Conservation (phyloP, 805 yeast genomes). For the Lipomyces orientalis region DNA sequence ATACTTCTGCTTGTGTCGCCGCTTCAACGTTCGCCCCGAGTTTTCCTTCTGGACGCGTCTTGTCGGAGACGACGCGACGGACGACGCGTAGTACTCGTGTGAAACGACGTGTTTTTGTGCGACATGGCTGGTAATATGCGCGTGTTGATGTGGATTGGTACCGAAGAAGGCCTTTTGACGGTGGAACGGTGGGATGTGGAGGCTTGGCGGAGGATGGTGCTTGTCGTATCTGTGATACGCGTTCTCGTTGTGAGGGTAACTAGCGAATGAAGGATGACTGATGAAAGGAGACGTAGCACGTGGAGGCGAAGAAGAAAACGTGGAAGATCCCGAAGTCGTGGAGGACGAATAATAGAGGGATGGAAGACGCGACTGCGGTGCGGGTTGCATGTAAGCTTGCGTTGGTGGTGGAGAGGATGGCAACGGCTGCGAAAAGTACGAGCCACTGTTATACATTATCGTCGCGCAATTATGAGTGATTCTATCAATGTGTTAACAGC, state of each 20-base stretch:
- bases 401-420: conserved; percentile 34
- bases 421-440: conserved; percentile 17
- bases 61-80: conserved; percentile 4
- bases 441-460: conserved; percentile 17
- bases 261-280: not conserved
- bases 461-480: not conserved
- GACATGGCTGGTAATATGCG: not conserved
- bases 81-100: not conserved
- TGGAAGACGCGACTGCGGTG: conserved; percentile 17
- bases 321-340: conserved; percentile 15
- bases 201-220: conserved; percentile 12
- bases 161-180: conserved; percentile 8
- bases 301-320: conserved; percentile 26
- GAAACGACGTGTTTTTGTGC: not conserved
- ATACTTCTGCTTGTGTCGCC: conserved; percentile 3
- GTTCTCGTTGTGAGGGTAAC: not conserved
- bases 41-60: not conserved
- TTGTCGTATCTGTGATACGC: not conserved
- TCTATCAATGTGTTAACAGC: not conserved
- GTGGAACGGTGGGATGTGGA: conserved; percentile 10
- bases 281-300: conserved; percentile 19
- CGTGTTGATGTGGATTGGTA: not conserved
- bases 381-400: conserved; percentile 13
- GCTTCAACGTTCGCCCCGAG: not conserved
- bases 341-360: conserved; percentile 7